phyloP scores from a whole-genome alignment of 208 protist species.

The Blechomonas ayalai region DNA sequence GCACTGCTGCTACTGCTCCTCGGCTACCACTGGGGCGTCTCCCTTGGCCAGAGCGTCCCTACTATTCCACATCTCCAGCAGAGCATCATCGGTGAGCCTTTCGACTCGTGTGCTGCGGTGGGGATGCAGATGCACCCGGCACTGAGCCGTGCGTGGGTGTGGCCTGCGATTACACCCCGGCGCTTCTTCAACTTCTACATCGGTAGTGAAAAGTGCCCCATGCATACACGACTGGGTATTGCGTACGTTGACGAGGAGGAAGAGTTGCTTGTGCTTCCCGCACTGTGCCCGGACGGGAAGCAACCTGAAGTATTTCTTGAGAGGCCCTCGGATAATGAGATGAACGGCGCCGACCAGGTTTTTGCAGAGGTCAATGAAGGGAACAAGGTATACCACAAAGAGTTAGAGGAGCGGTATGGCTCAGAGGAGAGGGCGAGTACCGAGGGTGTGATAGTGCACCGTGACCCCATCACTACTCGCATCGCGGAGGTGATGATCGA shows the following conservation, averaged over 20 bases:
- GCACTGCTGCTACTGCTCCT: no score
- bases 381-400: conserved; percentile 21
- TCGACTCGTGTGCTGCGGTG: conserved; percentile 31
- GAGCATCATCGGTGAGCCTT: conserved; percentile 19
- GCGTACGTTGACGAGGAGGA: conserved; percentile 24
- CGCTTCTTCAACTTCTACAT: conserved; percentile 34
- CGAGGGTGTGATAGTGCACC: conserved; percentile 28
- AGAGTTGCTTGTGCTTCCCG: conserved; percentile 28
- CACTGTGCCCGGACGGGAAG: conserved; percentile 19
- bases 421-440: conserved; percentile 11
- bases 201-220: conserved; percentile 24
- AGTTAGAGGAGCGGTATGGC: conserved; percentile 25
- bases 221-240: conserved; percentile 4
- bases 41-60: conserved; percentile 3
- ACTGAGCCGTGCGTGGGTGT: conserved; percentile 24
- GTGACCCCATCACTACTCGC: conserved; percentile 5
- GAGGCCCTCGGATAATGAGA: conserved; percentile 32
- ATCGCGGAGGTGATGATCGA: conserved; percentile 37
- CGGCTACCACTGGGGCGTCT: no score
- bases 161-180: conserved; percentile 25
- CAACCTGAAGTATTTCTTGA: conserved; percentile 31
- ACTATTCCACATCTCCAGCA: conserved; percentile 15
- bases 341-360: conserved; percentile 9
- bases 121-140: conserved; percentile 17
- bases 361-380: conserved; percentile 11